These are phyloP conservation scores for Myxozyma geophila DNA, from an alignment of 805 yeast genomes.

Conservation along the genomic window DNA sequence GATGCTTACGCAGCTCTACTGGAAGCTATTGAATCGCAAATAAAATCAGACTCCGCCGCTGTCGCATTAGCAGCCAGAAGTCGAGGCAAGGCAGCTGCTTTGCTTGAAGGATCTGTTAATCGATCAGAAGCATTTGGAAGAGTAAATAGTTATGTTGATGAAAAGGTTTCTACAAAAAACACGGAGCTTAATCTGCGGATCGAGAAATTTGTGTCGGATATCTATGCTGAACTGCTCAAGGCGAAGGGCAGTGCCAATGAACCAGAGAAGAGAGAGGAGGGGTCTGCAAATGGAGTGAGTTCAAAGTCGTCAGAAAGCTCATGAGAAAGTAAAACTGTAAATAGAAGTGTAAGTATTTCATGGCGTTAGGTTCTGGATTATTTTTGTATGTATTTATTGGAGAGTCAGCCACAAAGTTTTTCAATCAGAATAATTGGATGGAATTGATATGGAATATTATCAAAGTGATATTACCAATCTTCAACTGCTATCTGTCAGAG, in stretches of 20 bases:
- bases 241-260: background rate
- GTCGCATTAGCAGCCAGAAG: constrained; percentile 28
- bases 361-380: too few species aligned
- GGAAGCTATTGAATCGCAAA: constrained; percentile 22
- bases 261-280: background rate
- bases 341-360: too few species aligned
- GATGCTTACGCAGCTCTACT: constrained; percentile 14
- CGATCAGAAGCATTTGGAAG: constrained; percentile 33
- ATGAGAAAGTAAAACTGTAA: too few species aligned
- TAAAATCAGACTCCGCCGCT: constrained; percentile 24
- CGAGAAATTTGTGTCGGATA: constrained; percentile 21
- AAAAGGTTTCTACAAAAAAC: constrained; percentile 20
- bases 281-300: background rate
- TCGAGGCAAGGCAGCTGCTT: constrained; percentile 37
- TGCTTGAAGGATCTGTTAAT: constrained; percentile 37
- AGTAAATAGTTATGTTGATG: constrained; percentile 35
- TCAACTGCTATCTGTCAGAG: too few species aligned
- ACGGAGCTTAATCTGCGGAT: constrained; percentile 14
- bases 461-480: too few species aligned
- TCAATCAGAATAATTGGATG: too few species aligned
- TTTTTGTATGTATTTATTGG: too few species aligned
- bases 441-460: too few species aligned
- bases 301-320: too few species aligned
- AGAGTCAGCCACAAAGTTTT: too few species aligned
- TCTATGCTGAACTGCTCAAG: constrained; percentile 13